phyloP scores from a whole-genome alignment of 257 asterid genomes.

The Scutellaria minor region DNA sequence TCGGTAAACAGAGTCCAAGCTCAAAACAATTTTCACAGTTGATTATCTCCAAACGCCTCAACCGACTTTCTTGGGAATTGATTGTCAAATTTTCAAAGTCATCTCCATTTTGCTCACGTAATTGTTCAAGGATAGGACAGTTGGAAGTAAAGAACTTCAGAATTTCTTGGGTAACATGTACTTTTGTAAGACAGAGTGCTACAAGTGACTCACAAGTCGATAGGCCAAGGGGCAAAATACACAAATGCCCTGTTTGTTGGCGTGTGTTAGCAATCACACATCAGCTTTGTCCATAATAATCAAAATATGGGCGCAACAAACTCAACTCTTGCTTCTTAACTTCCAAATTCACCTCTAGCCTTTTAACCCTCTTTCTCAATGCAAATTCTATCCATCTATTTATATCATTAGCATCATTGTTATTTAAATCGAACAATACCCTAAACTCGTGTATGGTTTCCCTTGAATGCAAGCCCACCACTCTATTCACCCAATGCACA shows the following conservation, averaged over 20 bases:
- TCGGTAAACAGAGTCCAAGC: neutral
- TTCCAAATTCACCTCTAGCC: constrained; percentile 1
- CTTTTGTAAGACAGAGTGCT: neutral
- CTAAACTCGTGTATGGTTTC: constrained; percentile 18
- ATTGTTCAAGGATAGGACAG: constrained; percentile 8
- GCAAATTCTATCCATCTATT: constrained; percentile 22
- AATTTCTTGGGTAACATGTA: neutral
- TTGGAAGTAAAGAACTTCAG: neutral
- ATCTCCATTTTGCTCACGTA: neutral
- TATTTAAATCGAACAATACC: neutral
- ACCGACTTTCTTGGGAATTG: neutral
- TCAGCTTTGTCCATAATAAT: no score
- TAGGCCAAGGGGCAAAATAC: neutral
- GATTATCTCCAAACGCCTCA: neutral
- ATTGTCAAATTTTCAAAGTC: neutral
- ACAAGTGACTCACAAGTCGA: neutral
- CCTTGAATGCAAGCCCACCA: neutral
- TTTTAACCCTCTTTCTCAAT: constrained; percentile 18
- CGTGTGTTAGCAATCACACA: neutral
- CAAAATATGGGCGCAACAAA: no score
- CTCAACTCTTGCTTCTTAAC: no score
- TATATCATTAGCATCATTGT: neutral
- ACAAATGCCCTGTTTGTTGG: neutral
- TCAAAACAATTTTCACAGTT: neutral
- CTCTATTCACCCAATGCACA: neutral